These are phyloP conservation scores for Cinnamomum micranthum DNA, from an alignment of 164 flowering plant genomes.

Conservation along the genomic window DNA sequence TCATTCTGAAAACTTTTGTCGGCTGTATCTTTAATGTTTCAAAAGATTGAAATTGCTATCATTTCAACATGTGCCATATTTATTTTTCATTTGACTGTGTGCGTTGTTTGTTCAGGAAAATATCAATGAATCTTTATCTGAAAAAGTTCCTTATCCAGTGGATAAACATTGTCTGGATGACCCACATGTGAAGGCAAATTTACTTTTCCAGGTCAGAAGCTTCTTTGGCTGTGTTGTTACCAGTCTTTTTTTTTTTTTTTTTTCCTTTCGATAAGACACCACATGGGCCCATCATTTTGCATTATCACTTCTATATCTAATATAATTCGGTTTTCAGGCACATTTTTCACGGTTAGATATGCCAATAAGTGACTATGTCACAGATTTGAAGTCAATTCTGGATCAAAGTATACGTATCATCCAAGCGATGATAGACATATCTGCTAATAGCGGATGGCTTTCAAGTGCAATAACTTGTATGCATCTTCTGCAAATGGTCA, in stretches of 20 bases:
- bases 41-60: not conserved
- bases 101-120: constrained; percentile 51
- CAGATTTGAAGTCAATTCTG: constrained; percentile 94
- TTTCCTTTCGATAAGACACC: too few relatives aligned
- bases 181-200: constrained; percentile 95
- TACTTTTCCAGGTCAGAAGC: constrained; percentile 76
- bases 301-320: not conserved
- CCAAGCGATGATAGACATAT: constrained; percentile 98
- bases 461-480: constrained; percentile 85
- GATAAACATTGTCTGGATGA: constrained; percentile 84
- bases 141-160: constrained; percentile 60
- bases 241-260: too few relatives aligned
- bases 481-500: constrained; percentile 97
- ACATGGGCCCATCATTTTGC: not conserved
- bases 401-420: constrained; percentile 98
- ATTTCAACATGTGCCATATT: not conserved
- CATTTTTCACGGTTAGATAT: constrained; percentile 88
- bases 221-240: not conserved
- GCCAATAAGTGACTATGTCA: constrained; percentile 88
- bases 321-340: constrained; percentile 48
- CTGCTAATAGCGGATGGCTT: constrained; percentile 99
- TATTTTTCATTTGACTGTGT: not conserved
- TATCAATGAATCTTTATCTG: constrained; percentile 63
- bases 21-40: not conserved
- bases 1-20: not conserved